These are phyloP conservation scores for Vitis rupestris DNA, from an alignment of 164 flowering plant species.

Conservation along the genomic window DNA sequence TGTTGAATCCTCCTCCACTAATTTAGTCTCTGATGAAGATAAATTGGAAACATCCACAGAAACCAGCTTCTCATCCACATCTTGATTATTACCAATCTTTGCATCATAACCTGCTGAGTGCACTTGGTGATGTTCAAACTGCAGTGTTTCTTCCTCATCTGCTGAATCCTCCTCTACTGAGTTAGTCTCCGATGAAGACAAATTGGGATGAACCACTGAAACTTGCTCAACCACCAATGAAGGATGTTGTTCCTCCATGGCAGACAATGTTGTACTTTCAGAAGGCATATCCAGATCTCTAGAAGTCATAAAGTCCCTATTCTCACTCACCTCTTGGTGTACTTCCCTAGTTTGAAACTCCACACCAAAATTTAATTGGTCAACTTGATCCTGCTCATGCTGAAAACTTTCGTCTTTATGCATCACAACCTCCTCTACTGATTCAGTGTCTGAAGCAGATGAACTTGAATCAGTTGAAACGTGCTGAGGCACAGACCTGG, in stretches of 20 bases:
- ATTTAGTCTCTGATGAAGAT: no score
- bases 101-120: constrained; percentile 5
- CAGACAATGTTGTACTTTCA: constrained; percentile 2
- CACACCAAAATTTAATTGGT: not conserved
- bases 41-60: no score
- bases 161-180: constrained; percentile 6
- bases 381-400: constrained; percentile 11
- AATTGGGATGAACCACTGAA: constrained; percentile 3
- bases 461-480: constrained; percentile 15
- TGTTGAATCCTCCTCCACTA: not conserved
- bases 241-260: constrained; percentile 11
- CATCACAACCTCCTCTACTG: constrained; percentile 19
- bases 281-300: not conserved
- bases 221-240: constrained; percentile 9
- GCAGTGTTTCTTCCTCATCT: constrained; percentile 8
- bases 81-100: constrained; percentile 9
- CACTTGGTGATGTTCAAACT: constrained; percentile 9
- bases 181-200: constrained; percentile 15
- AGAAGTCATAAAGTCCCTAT: not conserved
- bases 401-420: constrained; percentile 15
- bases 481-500: constrained; percentile 17
- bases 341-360: no score
- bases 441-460: constrained; percentile 21
- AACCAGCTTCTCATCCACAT: constrained; percentile 14
- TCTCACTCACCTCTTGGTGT: not conserved